A percentile compares a stretch with the other conserved stretches of the same genome.
These are phyloP conservation scores for Zymoseptoria passerinii DNA, from an alignment of 2,329 filamentous ascomycete species.

Conservation along the genomic window DNA sequence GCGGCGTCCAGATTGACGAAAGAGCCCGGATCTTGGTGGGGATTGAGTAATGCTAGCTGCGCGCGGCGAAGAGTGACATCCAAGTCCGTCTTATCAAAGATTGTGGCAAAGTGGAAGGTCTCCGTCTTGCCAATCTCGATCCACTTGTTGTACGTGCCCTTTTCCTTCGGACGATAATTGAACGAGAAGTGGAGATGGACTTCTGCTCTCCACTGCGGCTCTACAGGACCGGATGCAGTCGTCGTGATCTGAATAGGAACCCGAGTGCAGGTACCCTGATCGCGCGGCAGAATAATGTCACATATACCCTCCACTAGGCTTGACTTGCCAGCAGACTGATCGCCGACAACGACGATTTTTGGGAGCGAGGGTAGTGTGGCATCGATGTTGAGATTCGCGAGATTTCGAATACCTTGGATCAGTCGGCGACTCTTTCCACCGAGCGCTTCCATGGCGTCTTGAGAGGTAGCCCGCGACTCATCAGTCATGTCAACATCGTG, in stretches of 20 bases:
- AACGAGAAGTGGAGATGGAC: constrained; percentile 54
- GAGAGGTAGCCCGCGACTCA: neutral
- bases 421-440: constrained; percentile 56
- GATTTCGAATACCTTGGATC: constrained; percentile 57
- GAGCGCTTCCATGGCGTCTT: constrained; percentile 41
- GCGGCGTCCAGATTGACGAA: constrained; percentile 25
- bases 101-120: constrained; percentile 52
- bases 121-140: constrained; percentile 36
- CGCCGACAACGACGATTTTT: constrained; percentile 73
- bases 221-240: constrained; percentile 38
- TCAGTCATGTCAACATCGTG: constrained; percentile 6
- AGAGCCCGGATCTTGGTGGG: constrained; percentile 40
- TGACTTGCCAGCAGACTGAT: constrained; percentile 72
- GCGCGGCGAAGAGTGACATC: constrained; percentile 63
- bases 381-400: constrained; percentile 65
- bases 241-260: constrained; percentile 76
- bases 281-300: constrained; percentile 63
- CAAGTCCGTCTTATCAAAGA: constrained; percentile 54
- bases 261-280: constrained; percentile 62
- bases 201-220: constrained; percentile 42
- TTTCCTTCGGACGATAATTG: constrained; percentile 43
- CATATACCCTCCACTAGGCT: constrained; percentile 37
- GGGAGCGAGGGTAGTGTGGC: constrained; percentile 60
- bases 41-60: constrained; percentile 69
- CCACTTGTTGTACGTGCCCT: constrained; percentile 56